phyloP scores from a whole-genome alignment of 176 grass and related monocot genomes.

The Rhynchospora breviuscula region DNA sequence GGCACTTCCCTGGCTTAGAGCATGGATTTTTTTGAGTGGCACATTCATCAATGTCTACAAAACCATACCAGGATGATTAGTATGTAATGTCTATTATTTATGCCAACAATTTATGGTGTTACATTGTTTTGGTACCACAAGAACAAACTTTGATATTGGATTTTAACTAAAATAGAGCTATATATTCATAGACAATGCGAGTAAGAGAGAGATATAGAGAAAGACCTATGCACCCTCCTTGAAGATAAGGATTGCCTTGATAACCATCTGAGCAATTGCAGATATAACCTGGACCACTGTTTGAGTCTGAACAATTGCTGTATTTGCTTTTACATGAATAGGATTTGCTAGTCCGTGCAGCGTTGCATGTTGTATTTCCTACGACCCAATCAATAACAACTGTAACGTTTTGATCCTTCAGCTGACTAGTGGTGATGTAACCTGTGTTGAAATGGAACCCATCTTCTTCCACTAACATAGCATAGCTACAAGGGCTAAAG shows the following conservation, averaged over 20 bases:
- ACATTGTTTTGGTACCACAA: neutral
- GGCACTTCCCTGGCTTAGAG: neutral
- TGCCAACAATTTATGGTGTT: neutral
- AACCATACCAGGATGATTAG: neutral
- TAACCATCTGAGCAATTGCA: neutral
- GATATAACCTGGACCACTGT: neutral
- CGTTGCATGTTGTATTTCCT: neutral
- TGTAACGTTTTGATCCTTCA: neutral
- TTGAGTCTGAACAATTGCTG: neutral
- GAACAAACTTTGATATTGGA: neutral
- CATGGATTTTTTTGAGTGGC: neutral
- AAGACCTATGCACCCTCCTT: constrained; percentile 18
- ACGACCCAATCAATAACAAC: constrained; percentile 6
- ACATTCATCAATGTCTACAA: neutral
- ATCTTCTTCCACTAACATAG: neutral
- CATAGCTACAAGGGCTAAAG: constrained; percentile 26
- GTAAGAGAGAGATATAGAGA: neutral
- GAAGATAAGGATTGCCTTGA: constrained; percentile 8
- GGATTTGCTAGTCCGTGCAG: neutral
- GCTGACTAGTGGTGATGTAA: neutral
- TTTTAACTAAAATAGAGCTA: neutral
- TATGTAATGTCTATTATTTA: neutral
- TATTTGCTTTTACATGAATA: neutral
- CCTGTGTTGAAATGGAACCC: neutral
- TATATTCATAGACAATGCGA: neutral